Percentiles rank a stretch among this genome's conserved stretches.
Evolutionary conservation across 441 rosid genomes (phyloP).

Genomic region (Pelargonium cotyledonis): DNA sequence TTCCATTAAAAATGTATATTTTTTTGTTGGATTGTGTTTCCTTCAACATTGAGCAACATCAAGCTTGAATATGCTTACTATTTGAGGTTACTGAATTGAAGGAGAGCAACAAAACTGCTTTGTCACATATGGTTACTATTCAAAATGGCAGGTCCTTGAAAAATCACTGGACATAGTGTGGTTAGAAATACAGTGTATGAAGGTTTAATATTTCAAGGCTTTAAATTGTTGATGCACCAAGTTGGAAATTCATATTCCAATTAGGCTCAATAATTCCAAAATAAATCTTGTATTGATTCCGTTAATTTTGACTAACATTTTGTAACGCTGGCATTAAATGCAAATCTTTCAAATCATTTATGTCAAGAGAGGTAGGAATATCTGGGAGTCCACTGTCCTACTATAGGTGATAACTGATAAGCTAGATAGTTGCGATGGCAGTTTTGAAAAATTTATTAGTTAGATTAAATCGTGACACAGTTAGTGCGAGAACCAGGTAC

Average conservation of each 20-base stretch:
- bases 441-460: too few relatives aligned
- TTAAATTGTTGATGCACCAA: neutral
- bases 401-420: neutral
- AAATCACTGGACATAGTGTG: neutral
- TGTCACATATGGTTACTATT: neutral
- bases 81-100: neutral
- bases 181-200: neutral
- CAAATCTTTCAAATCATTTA: neutral
- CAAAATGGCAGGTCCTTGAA: neutral
- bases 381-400: neutral
- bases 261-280: neutral
- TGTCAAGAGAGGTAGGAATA: neutral
- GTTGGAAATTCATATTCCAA: neutral
- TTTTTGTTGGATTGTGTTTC: neutral
- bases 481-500: neutral
- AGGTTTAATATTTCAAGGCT: neutral
- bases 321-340: neutral
- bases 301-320: neutral
- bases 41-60: neutral
- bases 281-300: neutral
- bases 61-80: neutral
- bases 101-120: neutral
- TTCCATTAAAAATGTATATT: too few relatives aligned
- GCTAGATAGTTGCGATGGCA: neutral
- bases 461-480: neutral